A percentile compares a stretch with the other conserved stretches of the same genome.
Conservation (phyloP, 768 basidiomycete genomes). For the Rhizopogon salebrosus region DNA sequence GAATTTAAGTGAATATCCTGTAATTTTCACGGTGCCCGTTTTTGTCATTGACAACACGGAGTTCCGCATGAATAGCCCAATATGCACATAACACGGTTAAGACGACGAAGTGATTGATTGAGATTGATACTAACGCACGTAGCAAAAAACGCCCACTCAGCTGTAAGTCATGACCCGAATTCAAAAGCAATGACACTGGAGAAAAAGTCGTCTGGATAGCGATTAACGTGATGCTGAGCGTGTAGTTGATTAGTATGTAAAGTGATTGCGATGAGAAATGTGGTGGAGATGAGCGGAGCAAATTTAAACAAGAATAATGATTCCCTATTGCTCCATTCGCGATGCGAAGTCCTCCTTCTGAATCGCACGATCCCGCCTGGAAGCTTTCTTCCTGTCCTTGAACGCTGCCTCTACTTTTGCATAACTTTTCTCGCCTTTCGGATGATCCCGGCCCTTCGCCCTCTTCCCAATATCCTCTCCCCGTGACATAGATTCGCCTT, state of each 20-base stretch:
- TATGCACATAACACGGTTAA: too few species aligned
- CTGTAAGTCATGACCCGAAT: not conserved
- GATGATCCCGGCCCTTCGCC: slow-evolving; percentile 19
- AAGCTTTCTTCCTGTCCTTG: slow-evolving; percentile 31
- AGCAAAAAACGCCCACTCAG: too few species aligned
- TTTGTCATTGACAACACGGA: too few species aligned
- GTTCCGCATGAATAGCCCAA: too few species aligned
- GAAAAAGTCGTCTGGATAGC: not conserved
- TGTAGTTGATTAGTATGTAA: not conserved
- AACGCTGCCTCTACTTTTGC: slow-evolving; percentile 29
- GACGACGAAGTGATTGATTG: too few species aligned
- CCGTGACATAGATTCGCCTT: slow-evolving; percentile 21
- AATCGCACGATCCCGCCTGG: slow-evolving; percentile 10
- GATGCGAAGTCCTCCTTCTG: not conserved
- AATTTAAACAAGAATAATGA: not conserved
- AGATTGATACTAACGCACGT: too few species aligned
- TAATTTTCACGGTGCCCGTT: not conserved
- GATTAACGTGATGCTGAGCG: not conserved
- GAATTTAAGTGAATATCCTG: not conserved
- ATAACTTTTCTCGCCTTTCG: slow-evolving; percentile 21
- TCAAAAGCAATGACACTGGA: not conserved
- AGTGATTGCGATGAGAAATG: too few species aligned
- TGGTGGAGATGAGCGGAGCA: not conserved
- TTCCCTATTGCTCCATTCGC: not conserved
- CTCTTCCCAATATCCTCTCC: slow-evolving; percentile 60